phyloP scores from a whole-genome alignment of 75 land plant genomes.

The Adiantum capillusveneris region DNA sequence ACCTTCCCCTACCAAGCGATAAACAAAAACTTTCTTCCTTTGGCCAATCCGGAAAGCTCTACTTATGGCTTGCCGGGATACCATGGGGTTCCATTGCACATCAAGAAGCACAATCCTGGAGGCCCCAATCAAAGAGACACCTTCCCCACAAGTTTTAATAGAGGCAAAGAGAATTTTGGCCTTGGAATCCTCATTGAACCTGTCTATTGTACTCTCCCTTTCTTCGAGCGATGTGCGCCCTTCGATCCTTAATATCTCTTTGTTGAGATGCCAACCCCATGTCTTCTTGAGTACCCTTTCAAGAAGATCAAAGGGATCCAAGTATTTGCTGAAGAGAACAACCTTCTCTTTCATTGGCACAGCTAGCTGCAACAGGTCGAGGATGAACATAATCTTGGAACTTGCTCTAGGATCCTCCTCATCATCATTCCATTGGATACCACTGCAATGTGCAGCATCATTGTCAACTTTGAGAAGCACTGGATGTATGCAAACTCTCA shows the following conservation, averaged over 20 bases:
- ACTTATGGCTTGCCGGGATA: slow-evolving; percentile 80
- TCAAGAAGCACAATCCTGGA: slow-evolving; percentile 73
- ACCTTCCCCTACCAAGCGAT: slow-evolving; percentile 66
- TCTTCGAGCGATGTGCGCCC: slow-evolving; percentile 43
- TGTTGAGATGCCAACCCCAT: slow-evolving; percentile 54
- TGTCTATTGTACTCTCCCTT: slow-evolving; percentile 48
- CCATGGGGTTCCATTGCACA: slow-evolving; percentile 78
- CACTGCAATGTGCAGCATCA: slow-evolving; percentile 71
- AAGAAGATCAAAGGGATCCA: no score
- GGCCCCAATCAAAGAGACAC: slow-evolving; percentile 85
- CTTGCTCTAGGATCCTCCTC: no score
- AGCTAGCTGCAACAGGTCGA: no score
- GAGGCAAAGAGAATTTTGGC: slow-evolving; percentile 72
- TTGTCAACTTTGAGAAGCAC: slow-evolving; percentile 48
- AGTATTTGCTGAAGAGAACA: no score
- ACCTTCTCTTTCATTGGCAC: no score
- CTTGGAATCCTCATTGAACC: slow-evolving; percentile 51
- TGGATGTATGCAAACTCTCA: slow-evolving; percentile 54
- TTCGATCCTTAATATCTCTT: slow-evolving; percentile 51
- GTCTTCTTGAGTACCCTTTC: no score
- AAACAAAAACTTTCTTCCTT: slow-evolving; percentile 56
- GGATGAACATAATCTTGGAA: no score
- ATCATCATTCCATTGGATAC: slow-evolving; percentile 51
- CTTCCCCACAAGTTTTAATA: slow-evolving; percentile 93
- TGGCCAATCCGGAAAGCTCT: slow-evolving; percentile 92